phyloP scores from a whole-genome alignment of 192 early-diverging fungal species.

The Rhizophagus sp. region DNA sequence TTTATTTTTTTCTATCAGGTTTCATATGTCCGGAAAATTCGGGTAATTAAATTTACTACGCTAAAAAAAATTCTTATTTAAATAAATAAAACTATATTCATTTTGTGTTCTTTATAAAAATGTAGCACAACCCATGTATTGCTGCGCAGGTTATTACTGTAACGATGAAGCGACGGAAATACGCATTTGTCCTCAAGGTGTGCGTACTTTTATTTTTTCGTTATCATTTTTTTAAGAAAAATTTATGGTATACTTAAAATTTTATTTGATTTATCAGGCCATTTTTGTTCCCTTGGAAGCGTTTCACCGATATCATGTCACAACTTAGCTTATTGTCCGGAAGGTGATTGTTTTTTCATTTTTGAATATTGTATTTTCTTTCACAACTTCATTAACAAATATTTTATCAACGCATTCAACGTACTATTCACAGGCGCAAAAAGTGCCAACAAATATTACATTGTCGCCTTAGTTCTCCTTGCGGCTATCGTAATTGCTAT shows the following conservation, averaged over 20 bases:
- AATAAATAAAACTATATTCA: not conserved
- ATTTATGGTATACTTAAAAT: slow-evolving; percentile 29
- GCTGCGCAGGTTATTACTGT: slow-evolving; percentile 61
- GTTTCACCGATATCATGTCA: slow-evolving; percentile 32
- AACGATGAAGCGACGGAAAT: slow-evolving; percentile 45
- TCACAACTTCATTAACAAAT: not conserved
- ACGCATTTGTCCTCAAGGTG: slow-evolving; percentile 48
- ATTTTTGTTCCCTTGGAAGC: not conserved
- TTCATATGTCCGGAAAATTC: slow-evolving; percentile 3
- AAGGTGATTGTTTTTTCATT: not conserved
- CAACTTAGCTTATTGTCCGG: slow-evolving; percentile 37
- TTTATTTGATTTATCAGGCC: not conserved
- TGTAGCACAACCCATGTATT: slow-evolving; percentile 60
- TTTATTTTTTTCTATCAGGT: not conserved
- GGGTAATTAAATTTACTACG: not conserved
- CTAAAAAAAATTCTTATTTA: not conserved
- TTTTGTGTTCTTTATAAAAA: slow-evolving; percentile 43
- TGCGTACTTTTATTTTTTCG: slow-evolving; percentile 45
- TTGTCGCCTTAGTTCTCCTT: slow-evolving; percentile 33
- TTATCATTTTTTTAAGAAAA: slow-evolving; percentile 39
- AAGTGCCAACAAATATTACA: slow-evolving; percentile 35
- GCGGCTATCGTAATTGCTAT: slow-evolving; percentile 32
- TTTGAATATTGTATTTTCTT: not conserved
- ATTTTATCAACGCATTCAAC: not conserved
- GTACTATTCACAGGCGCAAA: slow-evolving; percentile 24